Conservation (phyloP, 1,284 basidiomycete species). For the Ceratobasidium sp. region DNA sequence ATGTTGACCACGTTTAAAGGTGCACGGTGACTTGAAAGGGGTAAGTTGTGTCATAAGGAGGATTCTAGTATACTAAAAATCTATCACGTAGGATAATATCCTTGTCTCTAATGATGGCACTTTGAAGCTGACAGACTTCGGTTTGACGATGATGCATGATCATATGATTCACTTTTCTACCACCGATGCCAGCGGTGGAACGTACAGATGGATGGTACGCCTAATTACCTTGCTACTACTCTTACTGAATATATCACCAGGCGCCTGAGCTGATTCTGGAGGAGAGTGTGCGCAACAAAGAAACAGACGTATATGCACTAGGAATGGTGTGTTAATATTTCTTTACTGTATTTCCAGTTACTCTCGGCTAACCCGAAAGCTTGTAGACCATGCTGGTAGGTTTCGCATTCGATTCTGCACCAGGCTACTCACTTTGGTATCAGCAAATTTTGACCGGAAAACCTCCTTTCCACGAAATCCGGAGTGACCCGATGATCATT, state of each 20-base stretch:
- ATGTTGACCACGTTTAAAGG: not conserved
- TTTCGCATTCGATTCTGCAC: too few species aligned
- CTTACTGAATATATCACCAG: not conserved
- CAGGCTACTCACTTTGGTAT: not conserved
- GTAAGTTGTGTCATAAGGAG: not conserved
- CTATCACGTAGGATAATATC: not conserved
- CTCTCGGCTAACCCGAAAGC: too few species aligned
- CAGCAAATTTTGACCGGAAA: not conserved
- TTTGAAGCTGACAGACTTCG: not conserved
- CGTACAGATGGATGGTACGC: not conserved
- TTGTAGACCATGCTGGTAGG: too few species aligned
- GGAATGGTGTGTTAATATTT: not conserved
- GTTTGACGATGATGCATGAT: not conserved
- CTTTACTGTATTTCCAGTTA: too few species aligned
- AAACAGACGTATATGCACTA: not conserved
- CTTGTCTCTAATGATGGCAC: not conserved
- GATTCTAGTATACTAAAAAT: not conserved
- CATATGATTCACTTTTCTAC: not conserved
- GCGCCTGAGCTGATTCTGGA: not conserved
- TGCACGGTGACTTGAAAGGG: slow-evolving; percentile 13
- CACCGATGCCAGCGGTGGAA: not conserved
- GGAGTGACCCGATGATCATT: not conserved
- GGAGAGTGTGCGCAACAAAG: not conserved
- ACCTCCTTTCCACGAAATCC: not conserved
- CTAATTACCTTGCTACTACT: too few species aligned